Conservation (phyloP, 2,329 filamentous ascomycete species). For the Paraphaeosphaeria minitans region DNA sequence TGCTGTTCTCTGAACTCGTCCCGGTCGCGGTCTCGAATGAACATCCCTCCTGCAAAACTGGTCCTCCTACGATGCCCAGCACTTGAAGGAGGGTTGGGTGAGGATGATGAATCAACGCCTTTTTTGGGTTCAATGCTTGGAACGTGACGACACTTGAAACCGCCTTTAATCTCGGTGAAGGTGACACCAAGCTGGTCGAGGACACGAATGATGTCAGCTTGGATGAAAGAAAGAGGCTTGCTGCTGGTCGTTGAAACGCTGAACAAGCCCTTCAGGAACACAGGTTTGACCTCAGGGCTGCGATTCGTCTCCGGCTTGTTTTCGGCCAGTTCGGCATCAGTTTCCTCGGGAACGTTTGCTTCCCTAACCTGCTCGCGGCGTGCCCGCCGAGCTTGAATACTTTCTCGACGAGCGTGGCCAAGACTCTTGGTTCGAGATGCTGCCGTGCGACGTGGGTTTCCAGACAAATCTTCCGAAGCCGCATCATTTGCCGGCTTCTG, state of each 20-base stretch:
- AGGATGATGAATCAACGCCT: conserved; percentile 61
- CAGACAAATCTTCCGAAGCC: conserved; percentile 56
- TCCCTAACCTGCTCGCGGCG: conserved; percentile 74
- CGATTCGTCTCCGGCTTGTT: conserved; percentile 58
- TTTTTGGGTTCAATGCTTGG: conserved; percentile 88
- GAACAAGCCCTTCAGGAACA: conserved; percentile 94
- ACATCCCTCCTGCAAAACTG: conserved; percentile 71
- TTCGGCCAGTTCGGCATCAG: conserved; percentile 73
- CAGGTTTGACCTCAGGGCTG: conserved; percentile 84
- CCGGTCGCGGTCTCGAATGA: conserved; percentile 66
- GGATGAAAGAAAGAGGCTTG: conserved; percentile 84
- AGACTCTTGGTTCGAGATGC: conserved; percentile 76
- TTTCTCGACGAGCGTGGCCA: conserved; percentile 86
- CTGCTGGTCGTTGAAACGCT: conserved; percentile 96
- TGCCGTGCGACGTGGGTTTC: conserved; percentile 37
- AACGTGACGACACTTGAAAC: conserved; percentile 85
- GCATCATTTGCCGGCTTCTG: conserved; percentile 55
- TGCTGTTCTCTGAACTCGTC: conserved; percentile 73
- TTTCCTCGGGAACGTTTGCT: conserved; percentile 87
- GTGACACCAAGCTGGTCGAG: conserved; percentile 87
- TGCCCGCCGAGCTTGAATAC: conserved; percentile 83
- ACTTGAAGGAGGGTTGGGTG: conserved; percentile 32
- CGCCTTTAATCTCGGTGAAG: conserved; percentile 88
- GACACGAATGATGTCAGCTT: conserved; percentile 87
- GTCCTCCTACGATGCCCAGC: conserved; percentile 73